Evolutionary conservation across 2,329 filamentous ascomycete species (phyloP).

Genomic region (Cladosporium sp.): DNA sequence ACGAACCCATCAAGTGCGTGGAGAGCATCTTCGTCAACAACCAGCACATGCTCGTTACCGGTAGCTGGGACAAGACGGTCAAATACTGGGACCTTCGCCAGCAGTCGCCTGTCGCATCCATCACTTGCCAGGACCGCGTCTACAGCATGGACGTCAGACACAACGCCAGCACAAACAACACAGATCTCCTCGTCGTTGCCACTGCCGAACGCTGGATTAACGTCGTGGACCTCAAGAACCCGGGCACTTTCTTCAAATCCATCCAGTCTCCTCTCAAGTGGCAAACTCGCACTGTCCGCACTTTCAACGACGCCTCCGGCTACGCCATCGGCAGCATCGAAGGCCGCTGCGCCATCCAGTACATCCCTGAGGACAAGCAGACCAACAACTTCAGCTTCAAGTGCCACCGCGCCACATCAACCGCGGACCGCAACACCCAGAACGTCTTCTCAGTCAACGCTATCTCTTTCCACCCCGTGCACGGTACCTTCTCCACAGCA

Average conservation of each 20-base stretch:
- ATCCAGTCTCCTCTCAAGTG: constrained; percentile 95
- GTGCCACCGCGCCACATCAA: constrained; percentile 83
- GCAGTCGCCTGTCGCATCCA: constrained; percentile 62
- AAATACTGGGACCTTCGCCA: constrained; percentile 84
- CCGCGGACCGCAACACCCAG: constrained; percentile 63
- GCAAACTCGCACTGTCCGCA: constrained; percentile 94
- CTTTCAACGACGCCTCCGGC: constrained; percentile 86
- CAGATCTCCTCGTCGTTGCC: constrained; percentile 80
- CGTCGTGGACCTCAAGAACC: constrained; percentile 85
- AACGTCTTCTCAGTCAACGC: constrained; percentile 95
- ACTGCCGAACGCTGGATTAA: constrained; percentile 97
- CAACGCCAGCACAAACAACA: constrained; percentile 26
- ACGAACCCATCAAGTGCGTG: constrained; percentile 76
- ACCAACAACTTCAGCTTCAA: constrained; percentile 96
- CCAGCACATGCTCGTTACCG: constrained; percentile 82
- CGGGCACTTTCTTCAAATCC: constrained; percentile 91
- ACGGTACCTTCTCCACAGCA: constrained; percentile 97
- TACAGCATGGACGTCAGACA: constrained; percentile 92
- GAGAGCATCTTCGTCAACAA: constrained; percentile 63
- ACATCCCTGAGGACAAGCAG: constrained; percentile 89
- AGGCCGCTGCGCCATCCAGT: constrained; percentile 95
- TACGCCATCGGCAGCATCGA: constrained; percentile 97
- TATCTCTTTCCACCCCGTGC: constrained; percentile 94
- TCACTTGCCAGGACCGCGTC: constrained; percentile 72
- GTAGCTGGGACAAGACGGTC: constrained; percentile 87